A percentile compares a stretch with the other conserved stretches of the same genome.
Conservation (phyloP, 179 eudicot species). For the Beta corolliflora region DNA sequence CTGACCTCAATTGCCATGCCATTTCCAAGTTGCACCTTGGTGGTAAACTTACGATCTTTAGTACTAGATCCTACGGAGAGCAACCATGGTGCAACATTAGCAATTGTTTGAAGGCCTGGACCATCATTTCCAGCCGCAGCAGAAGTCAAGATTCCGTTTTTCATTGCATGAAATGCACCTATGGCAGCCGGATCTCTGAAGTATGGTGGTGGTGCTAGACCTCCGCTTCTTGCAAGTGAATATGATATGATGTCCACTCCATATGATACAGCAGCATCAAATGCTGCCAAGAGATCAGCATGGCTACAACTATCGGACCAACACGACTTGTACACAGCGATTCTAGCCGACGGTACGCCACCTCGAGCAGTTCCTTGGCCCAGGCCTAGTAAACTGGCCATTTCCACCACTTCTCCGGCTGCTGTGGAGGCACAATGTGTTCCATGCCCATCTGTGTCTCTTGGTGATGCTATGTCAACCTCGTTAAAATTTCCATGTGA, state of each 20-base stretch:
- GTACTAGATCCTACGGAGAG: constrained; percentile 38
- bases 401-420: constrained; percentile 16
- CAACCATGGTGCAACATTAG: constrained; percentile 39
- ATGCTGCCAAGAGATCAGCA: constrained; percentile 21
- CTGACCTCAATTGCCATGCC: constrained; percentile 29
- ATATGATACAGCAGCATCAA: constrained; percentile 30
- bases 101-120: not conserved
- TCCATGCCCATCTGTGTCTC: constrained; percentile 32
- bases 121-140: constrained; percentile 31
- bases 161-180: constrained; percentile 39
- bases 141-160: constrained; percentile 31
- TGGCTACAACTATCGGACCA: not conserved
- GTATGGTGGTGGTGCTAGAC: too few relatives aligned
- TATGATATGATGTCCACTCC: constrained; percentile 34
- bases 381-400: constrained; percentile 22
- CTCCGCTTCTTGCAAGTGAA: not conserved
- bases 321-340: constrained; percentile 26
- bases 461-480: constrained; percentile 18
- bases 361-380: constrained; percentile 33
- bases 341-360: constrained; percentile 26
- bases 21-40: constrained; percentile 22
- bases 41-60: constrained; percentile 29
- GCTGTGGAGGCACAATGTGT: constrained; percentile 25
- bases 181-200: constrained; percentile 18
- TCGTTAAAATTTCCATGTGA: not conserved